Percentiles rank a stretch among this genome's conserved stretches.
Conservation (phyloP, 495 filamentous ascomycete species). For the Chaetomidium leptoderma region DNA sequence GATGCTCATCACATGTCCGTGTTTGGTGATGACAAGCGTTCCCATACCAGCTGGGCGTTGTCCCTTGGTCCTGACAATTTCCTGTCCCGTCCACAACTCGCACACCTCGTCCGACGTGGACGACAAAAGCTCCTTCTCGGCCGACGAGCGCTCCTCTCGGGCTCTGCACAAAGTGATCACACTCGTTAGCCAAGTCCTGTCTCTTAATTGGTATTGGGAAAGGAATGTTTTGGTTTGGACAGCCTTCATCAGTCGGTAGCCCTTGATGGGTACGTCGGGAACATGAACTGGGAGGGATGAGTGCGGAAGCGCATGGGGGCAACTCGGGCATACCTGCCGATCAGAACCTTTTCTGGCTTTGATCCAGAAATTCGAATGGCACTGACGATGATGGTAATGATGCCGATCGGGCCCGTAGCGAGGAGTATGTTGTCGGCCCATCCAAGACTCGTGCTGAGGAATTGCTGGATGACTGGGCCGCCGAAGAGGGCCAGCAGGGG, state of each 20-base stretch:
- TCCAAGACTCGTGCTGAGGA: constrained; percentile 48
- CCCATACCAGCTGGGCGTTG: neutral
- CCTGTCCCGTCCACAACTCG: constrained; percentile 36
- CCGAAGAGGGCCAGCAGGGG: constrained; percentile 42
- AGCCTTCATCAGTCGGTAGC: too few relatives aligned
- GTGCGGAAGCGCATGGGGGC: too few relatives aligned
- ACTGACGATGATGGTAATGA: constrained; percentile 51
- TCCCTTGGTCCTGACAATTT: constrained; percentile 19
- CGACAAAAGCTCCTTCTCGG: constrained; percentile 34
- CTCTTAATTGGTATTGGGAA: too few relatives aligned
- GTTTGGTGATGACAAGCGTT: neutral
- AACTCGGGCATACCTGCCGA: constrained; percentile 43
- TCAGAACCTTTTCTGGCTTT: constrained; percentile 40
- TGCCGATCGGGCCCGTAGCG: constrained; percentile 50
- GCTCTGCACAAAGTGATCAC: constrained; percentile 11
- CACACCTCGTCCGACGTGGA: constrained; percentile 34
- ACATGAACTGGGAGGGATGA: too few relatives aligned
- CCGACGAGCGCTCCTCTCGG: constrained; percentile 28
- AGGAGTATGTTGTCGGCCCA: constrained; percentile 50
- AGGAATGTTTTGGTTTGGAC: neutral
- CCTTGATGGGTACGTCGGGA: too few relatives aligned
- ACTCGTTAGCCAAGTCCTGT: too few relatives aligned
- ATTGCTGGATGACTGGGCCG: constrained; percentile 54
- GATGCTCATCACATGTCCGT: neutral
- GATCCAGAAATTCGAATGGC: constrained; percentile 50